Evolutionary conservation across 2,329 filamentous ascomycete genomes (phyloP).

Genomic region (Fusarium buxicola): DNA sequence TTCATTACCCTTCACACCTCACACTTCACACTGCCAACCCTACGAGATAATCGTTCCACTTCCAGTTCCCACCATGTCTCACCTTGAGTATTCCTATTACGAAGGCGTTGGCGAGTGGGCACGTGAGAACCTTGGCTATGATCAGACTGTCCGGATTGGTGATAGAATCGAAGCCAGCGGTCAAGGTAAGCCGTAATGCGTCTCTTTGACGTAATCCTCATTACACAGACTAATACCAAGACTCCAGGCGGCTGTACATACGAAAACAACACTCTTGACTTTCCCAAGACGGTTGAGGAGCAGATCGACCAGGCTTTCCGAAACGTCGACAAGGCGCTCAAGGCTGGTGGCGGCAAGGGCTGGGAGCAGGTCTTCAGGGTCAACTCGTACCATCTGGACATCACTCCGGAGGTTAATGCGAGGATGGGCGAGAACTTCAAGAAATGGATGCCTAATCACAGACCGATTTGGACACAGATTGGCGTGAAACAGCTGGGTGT

Average conservation of each 20-base stretch:
- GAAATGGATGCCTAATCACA: conserved; percentile 62
- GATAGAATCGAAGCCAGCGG: conserved; percentile 60
- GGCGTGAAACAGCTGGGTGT: conserved; percentile 60
- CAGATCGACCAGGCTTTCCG: conserved; percentile 63
- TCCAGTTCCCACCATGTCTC: conserved; percentile 41
- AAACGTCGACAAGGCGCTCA: conserved; percentile 64
- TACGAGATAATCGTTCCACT: fast-evolving
- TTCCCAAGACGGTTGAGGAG: conserved; percentile 52
- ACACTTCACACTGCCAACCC: neutral
- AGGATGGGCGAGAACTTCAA: conserved; percentile 58
- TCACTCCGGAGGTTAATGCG: conserved; percentile 53
- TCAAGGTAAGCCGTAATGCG: conserved; percentile 54
- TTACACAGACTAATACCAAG: neutral
- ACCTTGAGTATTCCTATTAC: conserved; percentile 48
- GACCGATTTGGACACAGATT: conserved; percentile 63
- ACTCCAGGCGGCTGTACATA: conserved; percentile 48
- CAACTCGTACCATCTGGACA: conserved; percentile 56
- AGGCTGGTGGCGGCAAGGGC: conserved; percentile 63
- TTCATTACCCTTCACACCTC: neutral
- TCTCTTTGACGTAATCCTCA: neutral
- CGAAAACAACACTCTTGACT: conserved; percentile 41
- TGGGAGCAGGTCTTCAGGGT: conserved; percentile 64
- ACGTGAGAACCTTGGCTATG: conserved; percentile 54
- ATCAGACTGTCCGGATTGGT: conserved; percentile 61
- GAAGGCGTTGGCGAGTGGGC: conserved; percentile 46